Conservation (phyloP, 129 eudicot genomes). For the Tagetes patula region DNA sequence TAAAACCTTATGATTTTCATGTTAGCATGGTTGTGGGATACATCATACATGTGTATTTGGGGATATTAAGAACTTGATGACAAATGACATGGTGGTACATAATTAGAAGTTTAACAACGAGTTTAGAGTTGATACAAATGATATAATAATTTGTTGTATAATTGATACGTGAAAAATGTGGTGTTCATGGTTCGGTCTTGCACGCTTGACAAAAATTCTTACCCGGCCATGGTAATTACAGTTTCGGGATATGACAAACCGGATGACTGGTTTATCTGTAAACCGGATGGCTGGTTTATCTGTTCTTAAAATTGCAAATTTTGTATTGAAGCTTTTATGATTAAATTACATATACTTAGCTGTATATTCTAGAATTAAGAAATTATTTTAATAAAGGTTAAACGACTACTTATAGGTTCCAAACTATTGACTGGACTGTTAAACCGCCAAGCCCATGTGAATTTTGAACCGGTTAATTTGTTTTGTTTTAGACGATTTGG, state of each 20-base stretch:
- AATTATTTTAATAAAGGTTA: background rate
- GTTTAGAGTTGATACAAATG: background rate
- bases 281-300: background rate
- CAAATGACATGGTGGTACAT: background rate
- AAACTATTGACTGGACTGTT: background rate
- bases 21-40: constrained; percentile 2
- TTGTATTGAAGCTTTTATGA: background rate
- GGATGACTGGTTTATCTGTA: background rate
- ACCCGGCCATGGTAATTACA: no score
- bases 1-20: background rate
- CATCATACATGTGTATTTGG: background rate
- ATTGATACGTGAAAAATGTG: background rate
- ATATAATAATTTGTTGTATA: background rate
- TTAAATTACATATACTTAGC: background rate
- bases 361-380: background rate
- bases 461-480: background rate
- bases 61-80: background rate
- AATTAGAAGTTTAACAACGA: background rate
- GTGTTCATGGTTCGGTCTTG: background rate
- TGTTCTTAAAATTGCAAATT: background rate
- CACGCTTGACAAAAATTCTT: background rate
- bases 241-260: background rate
- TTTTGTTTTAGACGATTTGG: background rate
- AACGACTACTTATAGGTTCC: background rate
- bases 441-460: background rate